Evolutionary conservation across 495 filamentous ascomycete genomes (phyloP).

Genomic region (Podospora didyma): DNA sequence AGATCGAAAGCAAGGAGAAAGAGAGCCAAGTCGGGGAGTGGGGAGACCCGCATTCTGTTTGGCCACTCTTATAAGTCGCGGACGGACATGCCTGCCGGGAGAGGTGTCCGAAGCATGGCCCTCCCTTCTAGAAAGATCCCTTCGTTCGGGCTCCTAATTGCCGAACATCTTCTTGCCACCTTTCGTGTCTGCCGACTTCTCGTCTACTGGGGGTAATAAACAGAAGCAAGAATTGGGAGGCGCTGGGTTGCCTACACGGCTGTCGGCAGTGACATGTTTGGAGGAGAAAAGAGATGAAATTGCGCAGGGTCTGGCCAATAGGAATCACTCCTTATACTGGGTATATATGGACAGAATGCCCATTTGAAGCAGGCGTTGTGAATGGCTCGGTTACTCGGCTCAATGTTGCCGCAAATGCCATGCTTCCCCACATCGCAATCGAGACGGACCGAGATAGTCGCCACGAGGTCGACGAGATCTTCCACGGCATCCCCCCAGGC

Average conservation of each 20-base stretch:
- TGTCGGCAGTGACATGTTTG: neutral
- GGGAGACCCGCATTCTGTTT: slow-evolving; percentile 2
- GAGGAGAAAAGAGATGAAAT: neutral
- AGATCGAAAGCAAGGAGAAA: neutral
- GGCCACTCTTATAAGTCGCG: neutral
- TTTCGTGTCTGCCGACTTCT: neutral
- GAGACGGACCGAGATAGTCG: no score
- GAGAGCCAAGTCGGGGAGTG: neutral
- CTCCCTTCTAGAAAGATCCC: neutral
- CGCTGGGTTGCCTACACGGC: neutral
- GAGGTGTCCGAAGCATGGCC: neutral
- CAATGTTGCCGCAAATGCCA: neutral
- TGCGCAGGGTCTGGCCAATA: neutral
- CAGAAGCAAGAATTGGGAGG: neutral
- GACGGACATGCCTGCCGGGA: neutral
- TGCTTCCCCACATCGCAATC: no score
- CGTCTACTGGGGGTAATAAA: slow-evolving; percentile 1
- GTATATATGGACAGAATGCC: neutral
- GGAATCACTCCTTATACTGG: neutral
- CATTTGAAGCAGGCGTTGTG: neutral
- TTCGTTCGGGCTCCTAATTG: neutral
- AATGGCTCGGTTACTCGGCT: neutral
- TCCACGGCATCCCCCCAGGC: no score
- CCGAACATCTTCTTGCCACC: neutral
- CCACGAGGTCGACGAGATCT: no score